phyloP scores from a whole-genome alignment of 371 early-diverging fungal species.

The Mucor saturninus region DNA sequence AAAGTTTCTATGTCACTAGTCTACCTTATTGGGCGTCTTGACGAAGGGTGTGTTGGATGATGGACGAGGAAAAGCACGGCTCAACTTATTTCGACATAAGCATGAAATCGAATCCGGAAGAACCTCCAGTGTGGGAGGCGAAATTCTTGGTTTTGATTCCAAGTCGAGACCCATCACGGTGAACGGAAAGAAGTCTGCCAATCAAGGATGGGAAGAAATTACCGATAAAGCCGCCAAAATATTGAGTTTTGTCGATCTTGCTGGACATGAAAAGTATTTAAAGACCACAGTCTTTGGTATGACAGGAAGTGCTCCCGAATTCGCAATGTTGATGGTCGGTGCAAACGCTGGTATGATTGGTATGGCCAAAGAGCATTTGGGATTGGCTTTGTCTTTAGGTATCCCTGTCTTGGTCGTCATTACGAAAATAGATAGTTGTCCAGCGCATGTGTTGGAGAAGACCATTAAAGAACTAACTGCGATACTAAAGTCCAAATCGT shows the following conservation, averaged over 20 bases:
- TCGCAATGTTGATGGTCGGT: conserved; percentile 89
- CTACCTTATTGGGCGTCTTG: conserved; percentile 88
- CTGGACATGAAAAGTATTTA: conserved; percentile 93
- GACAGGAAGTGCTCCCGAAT: conserved; percentile 90
- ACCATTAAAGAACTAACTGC: conserved; percentile 84
- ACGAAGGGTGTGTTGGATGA: conserved; percentile 91
- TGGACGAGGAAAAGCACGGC: conserved; percentile 90
- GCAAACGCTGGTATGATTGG: conserved; percentile 92
- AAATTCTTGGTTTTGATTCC: conserved; percentile 87
- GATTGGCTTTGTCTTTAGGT: conserved; percentile 80
- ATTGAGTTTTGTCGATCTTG: conserved; percentile 86
- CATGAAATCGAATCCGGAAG: conserved; percentile 93
- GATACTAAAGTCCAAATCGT: conserved; percentile 86
- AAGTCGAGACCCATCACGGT: conserved; percentile 51
- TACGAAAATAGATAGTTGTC: conserved; percentile 93
- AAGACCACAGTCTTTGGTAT: conserved; percentile 95
- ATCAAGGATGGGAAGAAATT: conserved; percentile 82
- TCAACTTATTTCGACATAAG: conserved; percentile 89
- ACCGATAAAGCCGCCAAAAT: conserved; percentile 79
- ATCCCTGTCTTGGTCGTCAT: conserved; percentile 91
- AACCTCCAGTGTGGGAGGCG: conserved; percentile 90
- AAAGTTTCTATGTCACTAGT: conserved; percentile 45
- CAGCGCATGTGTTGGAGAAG: conserved; percentile 78
- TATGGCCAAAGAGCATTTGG: conserved; percentile 95
- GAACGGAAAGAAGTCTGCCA: conserved; percentile 44